These are phyloP conservation scores for bread wheat (Triticum aestivum) DNA, from an alignment of 176 grass and related monocot genomes.

Conservation along the genomic window IWGSC_CS_RefSeq_v2.1 NC_057795.1:677244785-677245284, in stretches of 20 bases:
- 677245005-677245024: not conserved
- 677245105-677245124: not conserved
- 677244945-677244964: not conserved
- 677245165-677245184: too few relatives aligned
- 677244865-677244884: too few relatives aligned
- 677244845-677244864: too few relatives aligned
- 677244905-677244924: not conserved
- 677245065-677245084: not conserved
- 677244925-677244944: not conserved
- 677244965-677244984: too few relatives aligned
- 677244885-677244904: not conserved
- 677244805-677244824: too few relatives aligned
- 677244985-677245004: not conserved
- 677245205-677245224: not conserved
- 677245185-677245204: not conserved
- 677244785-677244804: too few relatives aligned
- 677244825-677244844: too few relatives aligned
- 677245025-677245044: not conserved
- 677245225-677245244: not conserved
- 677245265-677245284: not conserved
- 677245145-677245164: not conserved
- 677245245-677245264: not conserved
- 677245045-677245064: conserved; percentile 13
- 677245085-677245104: not conserved
- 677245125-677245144: too few relatives aligned